phyloP scores from a whole-genome alignment of 495 filamentous ascomycete species.

The Xylaria telfairii region DNA sequence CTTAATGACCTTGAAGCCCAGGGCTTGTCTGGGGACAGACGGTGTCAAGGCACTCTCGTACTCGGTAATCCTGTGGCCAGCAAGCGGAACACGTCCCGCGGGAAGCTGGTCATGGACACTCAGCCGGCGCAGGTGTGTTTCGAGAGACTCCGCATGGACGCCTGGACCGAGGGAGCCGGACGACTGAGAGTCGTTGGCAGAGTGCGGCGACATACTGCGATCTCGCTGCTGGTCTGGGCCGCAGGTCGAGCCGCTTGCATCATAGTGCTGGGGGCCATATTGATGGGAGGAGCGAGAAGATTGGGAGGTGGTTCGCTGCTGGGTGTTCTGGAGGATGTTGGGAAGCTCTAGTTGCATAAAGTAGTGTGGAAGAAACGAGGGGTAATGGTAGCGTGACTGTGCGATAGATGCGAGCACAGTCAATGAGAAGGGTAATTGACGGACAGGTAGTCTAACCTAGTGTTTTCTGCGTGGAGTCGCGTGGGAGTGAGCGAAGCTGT shows the following conservation, averaged over 20 bases:
- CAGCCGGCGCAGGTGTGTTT: constrained; percentile 50
- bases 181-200: constrained; percentile 29
- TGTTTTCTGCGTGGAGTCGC: constrained; percentile 12
- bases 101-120: constrained; percentile 40
- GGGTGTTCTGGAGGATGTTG: constrained; percentile 63
- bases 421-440: constrained; percentile 22
- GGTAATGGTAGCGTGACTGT: constrained; percentile 65
- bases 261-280: constrained; percentile 74
- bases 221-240: constrained; percentile 37
- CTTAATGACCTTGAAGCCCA: constrained; percentile 69
- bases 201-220: constrained; percentile 36
- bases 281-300: constrained; percentile 59
- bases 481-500: neutral
- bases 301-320: constrained; percentile 51
- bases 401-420: constrained; percentile 54
- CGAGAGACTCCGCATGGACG: constrained; percentile 44
- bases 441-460: neutral
- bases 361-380: constrained; percentile 51
- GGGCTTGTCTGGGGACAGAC: constrained; percentile 51
- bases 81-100: constrained; percentile 37
- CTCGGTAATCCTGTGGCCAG: constrained; percentile 68
- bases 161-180: constrained; percentile 29
- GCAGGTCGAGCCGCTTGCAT: constrained; percentile 43
- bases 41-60: constrained; percentile 70
- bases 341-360: constrained; percentile 91